Base-by-base conservation (phyloP, 2,329 filamentous ascomycete species). In the Rhynchosporium graminicola region DNA sequence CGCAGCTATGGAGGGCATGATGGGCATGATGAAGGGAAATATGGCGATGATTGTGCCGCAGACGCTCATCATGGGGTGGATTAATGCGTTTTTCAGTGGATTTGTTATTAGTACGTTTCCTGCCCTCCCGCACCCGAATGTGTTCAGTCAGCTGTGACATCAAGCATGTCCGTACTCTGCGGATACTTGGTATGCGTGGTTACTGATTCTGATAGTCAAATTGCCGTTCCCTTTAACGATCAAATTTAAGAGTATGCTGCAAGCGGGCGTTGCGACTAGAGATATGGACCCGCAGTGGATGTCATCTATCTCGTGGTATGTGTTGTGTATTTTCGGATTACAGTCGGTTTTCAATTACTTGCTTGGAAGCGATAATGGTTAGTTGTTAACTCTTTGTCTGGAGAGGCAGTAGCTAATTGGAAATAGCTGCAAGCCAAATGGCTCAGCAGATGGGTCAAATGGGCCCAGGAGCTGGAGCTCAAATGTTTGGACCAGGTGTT, bases 21-120 rank as follows among this genome's bases (percentile, higher is more conserved):
- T 99, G 95, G 94, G 95, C 70, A 97, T 97, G 92, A 96, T 99
- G 91, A 99, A 99, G 85, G 93, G 93, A 62, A 97, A 99, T 75
- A 97, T 99, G 90, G 94, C 95, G 68, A 99, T 98, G 95, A 98
- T 99, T 81, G 92, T 99, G 63, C 95, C 95, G 55, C 97, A 99
- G 78, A 98, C 93, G 5, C 79, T 99, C 75, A 99, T 99, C 70
- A 99, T 99, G 95, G 95, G 94, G 69, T 99, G 95, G 95, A 98
- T 99, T 76, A 99, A 99, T 79, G 93, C 95, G 0, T 99, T 98
- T 75, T 99, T 99, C 73, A 96, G 92, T 58, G 95, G 95, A 38
- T 99, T 97, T 74, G 95, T 99, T 54, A 97, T 99, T 66, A 92
- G 92, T 96, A 81, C 73, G 87, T 82, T 48, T 48, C n/a, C 13